Evolutionary conservation across 139 green algal species (phyloP).

Genomic region (Chlorella sorokiniana): DNA sequence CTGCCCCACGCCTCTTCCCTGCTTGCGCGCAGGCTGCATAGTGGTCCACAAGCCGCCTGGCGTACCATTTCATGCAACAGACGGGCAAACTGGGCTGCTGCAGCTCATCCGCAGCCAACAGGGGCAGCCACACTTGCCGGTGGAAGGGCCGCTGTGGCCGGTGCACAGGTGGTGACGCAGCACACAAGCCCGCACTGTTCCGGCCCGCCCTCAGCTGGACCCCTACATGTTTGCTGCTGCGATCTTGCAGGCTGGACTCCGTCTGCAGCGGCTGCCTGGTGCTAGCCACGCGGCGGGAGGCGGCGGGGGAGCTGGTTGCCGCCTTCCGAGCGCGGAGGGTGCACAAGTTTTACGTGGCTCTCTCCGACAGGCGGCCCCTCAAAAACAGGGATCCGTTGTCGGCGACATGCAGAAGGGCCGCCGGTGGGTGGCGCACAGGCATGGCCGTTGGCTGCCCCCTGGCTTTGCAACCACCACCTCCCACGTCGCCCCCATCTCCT

Average conservation of each 20-base stretch:
- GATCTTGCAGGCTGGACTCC: constrained; percentile 31
- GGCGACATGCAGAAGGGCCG: constrained; percentile 9
- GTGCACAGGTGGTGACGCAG: constrained; percentile 26
- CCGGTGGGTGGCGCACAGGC: not conserved
- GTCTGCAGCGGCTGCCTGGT: constrained; percentile 38
- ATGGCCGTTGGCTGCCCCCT: too few relatives aligned
- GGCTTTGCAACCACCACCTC: too few relatives aligned
- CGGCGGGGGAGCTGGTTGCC: constrained; percentile 15
- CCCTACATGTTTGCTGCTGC: not conserved
- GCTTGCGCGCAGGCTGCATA: constrained; percentile 2
- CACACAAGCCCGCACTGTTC: not conserved
- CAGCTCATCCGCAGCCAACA: constrained; percentile 19
- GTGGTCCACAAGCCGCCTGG: constrained; percentile 32
- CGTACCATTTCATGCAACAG: constrained; percentile 32
- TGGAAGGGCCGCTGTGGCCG: constrained; percentile 16
- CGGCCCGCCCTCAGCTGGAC: not conserved
- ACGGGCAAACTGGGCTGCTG: not conserved
- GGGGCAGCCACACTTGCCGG: not conserved
- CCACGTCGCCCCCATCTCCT: too few relatives aligned
- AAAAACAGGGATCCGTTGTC: constrained; percentile 47
- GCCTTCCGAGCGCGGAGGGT: constrained; percentile 29
- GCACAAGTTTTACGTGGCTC: constrained; percentile 49
- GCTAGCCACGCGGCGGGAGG: constrained; percentile 28
- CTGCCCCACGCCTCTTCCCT: not conserved
- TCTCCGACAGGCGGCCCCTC: constrained; percentile 31